Conservation (phyloP, 148 eudicot genomes). For the Nepenthes gracilis region DNA sequence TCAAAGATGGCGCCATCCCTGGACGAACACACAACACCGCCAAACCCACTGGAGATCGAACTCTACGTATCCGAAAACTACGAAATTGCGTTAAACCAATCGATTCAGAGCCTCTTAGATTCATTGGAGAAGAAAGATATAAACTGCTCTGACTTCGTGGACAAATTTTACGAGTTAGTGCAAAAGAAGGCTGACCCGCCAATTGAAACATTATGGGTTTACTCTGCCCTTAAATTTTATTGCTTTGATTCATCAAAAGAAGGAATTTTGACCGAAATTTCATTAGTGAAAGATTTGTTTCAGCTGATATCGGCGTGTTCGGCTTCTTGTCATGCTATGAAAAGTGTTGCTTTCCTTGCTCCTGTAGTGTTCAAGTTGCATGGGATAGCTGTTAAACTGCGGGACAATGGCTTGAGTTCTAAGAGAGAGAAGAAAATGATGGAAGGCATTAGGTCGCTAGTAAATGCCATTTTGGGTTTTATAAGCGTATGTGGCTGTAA, state of each 20-base stretch:
- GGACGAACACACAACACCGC: constrained; percentile 8
- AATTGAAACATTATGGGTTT: constrained; percentile 52
- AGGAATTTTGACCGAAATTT: constrained; percentile 17
- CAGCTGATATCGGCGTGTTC: constrained; percentile 21
- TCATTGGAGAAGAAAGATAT: constrained; percentile 2
- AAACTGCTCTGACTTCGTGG: constrained; percentile 9
- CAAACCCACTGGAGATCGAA: constrained; percentile 4
- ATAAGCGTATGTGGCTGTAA: constrained; percentile 21
- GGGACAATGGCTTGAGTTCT: constrained; percentile 14
- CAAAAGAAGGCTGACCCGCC: constrained; percentile 30
- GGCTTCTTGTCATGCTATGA: constrained; percentile 23
- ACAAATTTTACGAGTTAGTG: constrained; percentile 22
- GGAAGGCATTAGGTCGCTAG: constrained; percentile 28
- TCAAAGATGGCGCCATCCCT: constrained; percentile 16
- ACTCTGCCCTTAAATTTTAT: constrained; percentile 21
- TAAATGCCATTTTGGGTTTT: constrained; percentile 33
- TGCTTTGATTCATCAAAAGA: constrained; percentile 1
- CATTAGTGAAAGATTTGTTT: constrained; percentile 26
- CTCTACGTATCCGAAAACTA: constrained; percentile 21
- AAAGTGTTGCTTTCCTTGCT: constrained; percentile 30
- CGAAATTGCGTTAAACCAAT: constrained; percentile 19
- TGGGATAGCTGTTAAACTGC: constrained; percentile 17
- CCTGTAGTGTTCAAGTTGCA: constrained; percentile 30
- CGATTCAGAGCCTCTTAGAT: constrained; percentile 17
- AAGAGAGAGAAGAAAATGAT: constrained; percentile 38